Evolutionary conservation across 495 filamentous ascomycete species (phyloP), one percentile per base, ranked within the genome.

Genomic region (Paragyromitra xinjiangensis): DNA sequence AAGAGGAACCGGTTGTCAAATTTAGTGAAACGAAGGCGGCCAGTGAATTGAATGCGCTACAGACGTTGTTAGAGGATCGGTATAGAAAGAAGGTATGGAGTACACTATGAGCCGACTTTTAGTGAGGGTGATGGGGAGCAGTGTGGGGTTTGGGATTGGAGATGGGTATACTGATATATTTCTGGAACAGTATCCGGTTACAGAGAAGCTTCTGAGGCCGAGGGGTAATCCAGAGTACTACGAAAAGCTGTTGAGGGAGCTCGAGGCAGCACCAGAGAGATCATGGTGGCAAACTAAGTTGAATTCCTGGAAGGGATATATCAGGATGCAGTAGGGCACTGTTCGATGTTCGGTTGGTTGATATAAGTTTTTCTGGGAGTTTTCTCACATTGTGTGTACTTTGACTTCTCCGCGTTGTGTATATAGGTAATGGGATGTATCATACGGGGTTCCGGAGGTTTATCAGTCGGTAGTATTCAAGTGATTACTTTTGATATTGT

Each of bases 281-380:
- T 68, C 78, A 16, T 82, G 81, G 81, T 70, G 78, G 53, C 65
- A 68, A 65, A 65, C 66, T n/a, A 69, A 82, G 53, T 16, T 83
- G 24, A 81, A 79, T 42, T 70, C 63, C 29, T 83, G 81, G 81
- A 83, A 81, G 75, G 81, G 81, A n/a, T 82, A 69, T 48, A 80
- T 82, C 16, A 70, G 81, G 50, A 68, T 82, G 66, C 62, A 77
- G 42, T 81, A 81, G 45, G 53, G 14, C 39, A 37, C 1, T 59
- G 26, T 42, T n/a, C 6, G 59, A 3, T 56, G 24, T 44, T 62
- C 26, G 26, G 3, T n/a, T 39, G 16, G 51, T 26, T 40, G 16
- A 9, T 55, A 24, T 26, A n/a, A 39, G 29, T 2, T 19, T 72
- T 26, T 39, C 51, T 50, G 26, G 19, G 19, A 50, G 44, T 42